Conservation (phyloP, 164 flowering plant species). For the Taxillus chinensis region DNA sequence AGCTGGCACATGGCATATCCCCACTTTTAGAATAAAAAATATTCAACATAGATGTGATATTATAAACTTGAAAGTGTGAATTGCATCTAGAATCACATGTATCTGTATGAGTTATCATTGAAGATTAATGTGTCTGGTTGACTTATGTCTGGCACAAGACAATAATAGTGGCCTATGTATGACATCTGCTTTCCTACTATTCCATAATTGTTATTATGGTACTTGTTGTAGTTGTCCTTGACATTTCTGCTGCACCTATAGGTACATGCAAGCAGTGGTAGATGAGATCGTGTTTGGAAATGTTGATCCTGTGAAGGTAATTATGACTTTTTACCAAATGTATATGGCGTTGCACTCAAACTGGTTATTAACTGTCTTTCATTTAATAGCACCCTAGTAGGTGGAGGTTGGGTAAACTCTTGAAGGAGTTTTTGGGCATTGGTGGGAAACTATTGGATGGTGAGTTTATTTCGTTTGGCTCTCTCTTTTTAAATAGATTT, state of each 20-base stretch:
- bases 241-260: constrained; percentile 13
- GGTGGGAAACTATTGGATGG: constrained; percentile 51
- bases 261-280: constrained; percentile 97
- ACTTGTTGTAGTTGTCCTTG: not conserved
- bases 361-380: constrained; percentile 4
- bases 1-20: no score
- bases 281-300: constrained; percentile 69
- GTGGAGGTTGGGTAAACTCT: constrained; percentile 65
- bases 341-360: no score
- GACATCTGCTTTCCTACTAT: no score
- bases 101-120: no score
- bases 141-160: no score
- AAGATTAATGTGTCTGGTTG: no score
- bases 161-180: no score
- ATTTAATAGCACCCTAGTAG: constrained; percentile 54
- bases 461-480: constrained; percentile 16
- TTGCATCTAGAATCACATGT: no score
- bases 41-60: no score
- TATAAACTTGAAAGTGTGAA: no score
- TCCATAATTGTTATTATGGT: no score
- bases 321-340: not conserved
- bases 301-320: constrained; percentile 65
- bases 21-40: no score
- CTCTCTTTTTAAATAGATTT: not conserved
- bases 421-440: constrained; percentile 50